These are phyloP conservation scores for Daedaleopsis sinensis DNA, from an alignment of 768 basidiomycete genomes.

Conservation along the genomic window DNA sequence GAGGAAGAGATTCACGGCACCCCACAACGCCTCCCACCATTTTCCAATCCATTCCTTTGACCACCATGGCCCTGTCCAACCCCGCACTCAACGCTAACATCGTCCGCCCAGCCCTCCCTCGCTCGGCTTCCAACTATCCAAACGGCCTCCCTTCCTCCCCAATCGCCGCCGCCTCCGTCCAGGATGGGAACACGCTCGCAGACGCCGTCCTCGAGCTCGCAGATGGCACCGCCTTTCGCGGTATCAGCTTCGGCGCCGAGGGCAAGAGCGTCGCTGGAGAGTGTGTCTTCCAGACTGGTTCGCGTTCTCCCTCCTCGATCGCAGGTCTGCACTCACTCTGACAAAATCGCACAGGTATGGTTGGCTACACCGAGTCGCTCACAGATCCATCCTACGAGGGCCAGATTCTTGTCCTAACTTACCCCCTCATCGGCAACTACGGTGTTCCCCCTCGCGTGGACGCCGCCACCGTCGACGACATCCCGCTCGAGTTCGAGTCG, in stretches of 20 bases:
- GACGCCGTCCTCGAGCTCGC: conserved; percentile 86
- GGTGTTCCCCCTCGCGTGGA: conserved; percentile 82
- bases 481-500: conserved; percentile 88
- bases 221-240: conserved; percentile 87
- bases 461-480: conserved; percentile 46
- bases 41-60: conserved; percentile 9
- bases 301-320: conserved; percentile 32
- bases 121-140: conserved; percentile 44
- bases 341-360: conserved; percentile 76
- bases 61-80: conserved; percentile 22
- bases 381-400: conserved; percentile 99
- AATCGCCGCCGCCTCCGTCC: conserved; percentile 36
- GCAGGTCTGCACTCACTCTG: neutral
- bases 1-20: conserved; percentile 30
- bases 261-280: conserved; percentile 92
- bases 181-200: conserved; percentile 23
- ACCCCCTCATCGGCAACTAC: conserved; percentile 96
- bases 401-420: conserved; percentile 96
- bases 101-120: conserved; percentile 46
- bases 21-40: neutral
- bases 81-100: conserved; percentile 23
- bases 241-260: conserved; percentile 92
- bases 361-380: conserved; percentile 96
- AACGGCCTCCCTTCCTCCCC: conserved; percentile 39
- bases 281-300: conserved; percentile 99